Evolutionary conservation across 306 rosid genomes (phyloP).

Genomic region (Cajanus cajan): DNA sequence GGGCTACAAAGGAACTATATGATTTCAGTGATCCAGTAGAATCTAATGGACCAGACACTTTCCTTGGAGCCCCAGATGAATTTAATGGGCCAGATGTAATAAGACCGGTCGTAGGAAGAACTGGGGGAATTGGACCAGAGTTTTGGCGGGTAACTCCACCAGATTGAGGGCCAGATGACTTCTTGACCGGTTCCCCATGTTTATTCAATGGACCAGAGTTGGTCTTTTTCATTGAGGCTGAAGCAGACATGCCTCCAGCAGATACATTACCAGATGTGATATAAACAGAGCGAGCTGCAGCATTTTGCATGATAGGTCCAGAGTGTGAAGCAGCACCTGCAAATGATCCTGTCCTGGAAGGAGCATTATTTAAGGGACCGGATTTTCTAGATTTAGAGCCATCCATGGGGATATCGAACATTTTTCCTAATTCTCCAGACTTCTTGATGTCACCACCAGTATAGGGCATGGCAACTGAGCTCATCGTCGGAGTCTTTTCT

Average conservation of each 20-base stretch:
- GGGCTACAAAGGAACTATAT: slow-evolving; percentile 49
- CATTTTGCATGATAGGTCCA: slow-evolving; percentile 78
- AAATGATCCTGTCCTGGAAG: slow-evolving; percentile 90
- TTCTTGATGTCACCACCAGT: slow-evolving; percentile 96
- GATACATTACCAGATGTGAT: slow-evolving; percentile 73
- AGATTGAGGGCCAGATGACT: slow-evolving; percentile 98
- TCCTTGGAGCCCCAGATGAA: slow-evolving; percentile 98
- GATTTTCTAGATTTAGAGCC: slow-evolving; percentile 94
- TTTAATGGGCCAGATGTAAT: slow-evolving; percentile 94
- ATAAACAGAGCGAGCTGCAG: slow-evolving; percentile 71
- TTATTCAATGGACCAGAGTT: slow-evolving; percentile 95
- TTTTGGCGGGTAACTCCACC: slow-evolving; percentile 95
- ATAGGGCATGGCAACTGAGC: slow-evolving; percentile 92
- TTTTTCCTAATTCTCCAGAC: slow-evolving; percentile 95
- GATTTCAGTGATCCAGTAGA: slow-evolving; percentile 77
- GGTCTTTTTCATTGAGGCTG: slow-evolving; percentile 79
- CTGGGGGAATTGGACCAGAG: slow-evolving; percentile 95
- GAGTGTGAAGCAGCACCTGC: slow-evolving; percentile 96
- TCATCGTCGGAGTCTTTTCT: slow-evolving; percentile 94
- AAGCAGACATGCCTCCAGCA: slow-evolving; percentile 67
- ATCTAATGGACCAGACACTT: slow-evolving; percentile 92
- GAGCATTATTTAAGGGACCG: slow-evolving; percentile 70
- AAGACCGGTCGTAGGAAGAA: slow-evolving; percentile 92
- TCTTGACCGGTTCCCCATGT: slow-evolving; percentile 96
- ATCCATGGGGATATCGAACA: slow-evolving; percentile 93